Conservation (phyloP, 192 early-diverging fungal genomes). For the Martensiomyces pterosporus region DNA sequence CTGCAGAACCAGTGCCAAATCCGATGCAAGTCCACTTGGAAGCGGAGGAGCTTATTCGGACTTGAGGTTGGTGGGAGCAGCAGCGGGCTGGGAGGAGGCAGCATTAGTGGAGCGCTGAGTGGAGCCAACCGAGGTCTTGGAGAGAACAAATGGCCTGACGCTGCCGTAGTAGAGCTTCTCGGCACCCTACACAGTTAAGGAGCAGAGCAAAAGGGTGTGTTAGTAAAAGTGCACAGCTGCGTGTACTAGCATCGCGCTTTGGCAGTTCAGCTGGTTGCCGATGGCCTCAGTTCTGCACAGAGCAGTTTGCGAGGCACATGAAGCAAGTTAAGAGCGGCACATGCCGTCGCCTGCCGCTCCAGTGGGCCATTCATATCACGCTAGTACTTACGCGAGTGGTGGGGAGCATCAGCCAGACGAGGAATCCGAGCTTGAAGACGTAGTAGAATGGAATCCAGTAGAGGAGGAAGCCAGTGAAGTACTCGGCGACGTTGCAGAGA, state of each 20-base stretch:
- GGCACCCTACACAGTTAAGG: constrained; percentile 57
- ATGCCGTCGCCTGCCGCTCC: too few species aligned
- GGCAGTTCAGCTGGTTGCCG: too few species aligned
- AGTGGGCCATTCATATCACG: too few species aligned
- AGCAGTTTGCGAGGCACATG: too few species aligned
- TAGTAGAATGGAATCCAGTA: constrained; percentile 98
- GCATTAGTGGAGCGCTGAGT: constrained; percentile 1
- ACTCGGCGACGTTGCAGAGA: constrained; percentile 81
- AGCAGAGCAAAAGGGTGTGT: constrained; percentile 6
- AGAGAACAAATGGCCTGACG: constrained; percentile 71
- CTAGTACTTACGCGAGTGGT: constrained; percentile 51
- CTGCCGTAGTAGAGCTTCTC: constrained; percentile 69
- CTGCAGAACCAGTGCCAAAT: too few species aligned
- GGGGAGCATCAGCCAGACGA: constrained; percentile 82
- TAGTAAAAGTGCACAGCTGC: neutral
- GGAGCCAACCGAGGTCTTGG: too few species aligned
- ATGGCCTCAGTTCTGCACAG: too few species aligned
- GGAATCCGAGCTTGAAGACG: constrained; percentile 82
- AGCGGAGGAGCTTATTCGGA: constrained; percentile 7
- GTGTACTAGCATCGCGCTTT: too few species aligned
- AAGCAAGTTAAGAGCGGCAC: too few species aligned
- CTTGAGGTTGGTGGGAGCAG: constrained; percentile 6
- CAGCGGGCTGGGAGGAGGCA: neutral
- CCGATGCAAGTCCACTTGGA: neutral
- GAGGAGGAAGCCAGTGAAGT: constrained; percentile 82